phyloP scores from a whole-genome alignment of 2,329 filamentous ascomycete species.

The Lithohypha guttulata region DNA sequence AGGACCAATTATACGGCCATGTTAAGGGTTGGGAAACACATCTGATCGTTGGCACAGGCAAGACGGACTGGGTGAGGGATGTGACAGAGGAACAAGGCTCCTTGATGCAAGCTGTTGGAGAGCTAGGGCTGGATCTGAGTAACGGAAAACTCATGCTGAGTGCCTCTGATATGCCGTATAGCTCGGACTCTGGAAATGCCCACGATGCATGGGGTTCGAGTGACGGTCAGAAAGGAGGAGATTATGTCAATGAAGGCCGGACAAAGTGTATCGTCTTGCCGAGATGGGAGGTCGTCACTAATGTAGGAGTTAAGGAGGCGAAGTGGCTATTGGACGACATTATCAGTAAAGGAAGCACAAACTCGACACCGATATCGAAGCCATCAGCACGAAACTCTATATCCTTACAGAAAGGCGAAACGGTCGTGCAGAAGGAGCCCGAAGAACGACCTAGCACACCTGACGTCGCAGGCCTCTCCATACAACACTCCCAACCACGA shows the following conservation, averaged over 20 bases:
- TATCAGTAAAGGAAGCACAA: constrained; percentile 14
- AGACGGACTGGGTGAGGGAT: constrained; percentile 86
- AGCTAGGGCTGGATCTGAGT: constrained; percentile 29
- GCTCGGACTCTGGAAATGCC: constrained; percentile 9
- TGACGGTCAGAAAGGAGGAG: constrained; percentile 8
- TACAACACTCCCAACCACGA: constrained; percentile 2
- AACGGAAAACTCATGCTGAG: constrained; percentile 21
- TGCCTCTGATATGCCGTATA: constrained; percentile 18
- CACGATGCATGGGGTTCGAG: constrained; percentile 5
- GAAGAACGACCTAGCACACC: background rate
- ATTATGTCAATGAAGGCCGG: constrained; percentile 14
- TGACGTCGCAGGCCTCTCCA: background rate
- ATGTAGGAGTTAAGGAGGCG: constrained; percentile 17
- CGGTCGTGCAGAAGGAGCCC: constrained; percentile 6
- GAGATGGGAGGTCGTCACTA: constrained; percentile 19
- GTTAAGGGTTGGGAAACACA: constrained; percentile 85
- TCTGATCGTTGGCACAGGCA: constrained; percentile 84
- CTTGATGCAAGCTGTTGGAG: constrained; percentile 65
- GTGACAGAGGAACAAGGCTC: constrained; percentile 79
- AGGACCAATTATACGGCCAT: constrained; percentile 70
- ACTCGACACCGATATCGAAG: constrained; percentile 1
- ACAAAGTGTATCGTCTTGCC: constrained; percentile 17
- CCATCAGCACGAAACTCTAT: background rate
- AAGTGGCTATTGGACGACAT: constrained; percentile 16
- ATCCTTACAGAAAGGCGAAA: background rate